Conservation (phyloP, 768 basidiomycete species). For the Crassisporium funariophilum region DNA sequence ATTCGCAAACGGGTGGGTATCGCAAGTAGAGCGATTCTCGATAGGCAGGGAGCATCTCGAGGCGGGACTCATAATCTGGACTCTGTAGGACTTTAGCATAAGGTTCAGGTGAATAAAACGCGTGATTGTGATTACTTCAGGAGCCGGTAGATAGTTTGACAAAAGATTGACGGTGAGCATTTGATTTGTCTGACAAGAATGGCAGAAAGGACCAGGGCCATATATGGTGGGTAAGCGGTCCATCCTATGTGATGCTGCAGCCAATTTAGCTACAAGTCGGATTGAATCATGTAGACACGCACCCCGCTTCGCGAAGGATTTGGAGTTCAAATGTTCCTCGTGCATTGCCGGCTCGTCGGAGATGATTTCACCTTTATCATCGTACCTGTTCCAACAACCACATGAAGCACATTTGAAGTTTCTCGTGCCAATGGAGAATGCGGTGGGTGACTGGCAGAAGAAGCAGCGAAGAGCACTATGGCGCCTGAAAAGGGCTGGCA, state of each 20-base stretch:
- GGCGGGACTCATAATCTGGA: constrained; percentile 66
- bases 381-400: constrained; percentile 74
- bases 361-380: constrained; percentile 71
- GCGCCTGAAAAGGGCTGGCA: constrained; percentile 55
- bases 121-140: constrained; percentile 63
- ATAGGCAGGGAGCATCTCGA: constrained; percentile 71
- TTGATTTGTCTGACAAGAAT: constrained; percentile 91
- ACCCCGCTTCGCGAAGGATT: constrained; percentile 77
- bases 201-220: constrained; percentile 72
- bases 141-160: constrained; percentile 83
- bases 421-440: constrained; percentile 47
- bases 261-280: neutral
- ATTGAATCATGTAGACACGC: constrained; percentile 15
- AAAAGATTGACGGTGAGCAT: constrained; percentile 83
- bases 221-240: constrained; percentile 68
- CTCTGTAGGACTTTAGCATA: constrained; percentile 45
- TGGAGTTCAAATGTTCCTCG: constrained; percentile 68
- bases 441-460: constrained; percentile 61
- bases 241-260: constrained; percentile 65
- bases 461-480: constrained; percentile 59
- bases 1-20: constrained; percentile 84
- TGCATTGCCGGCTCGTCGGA: constrained; percentile 91
- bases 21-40: constrained; percentile 72
- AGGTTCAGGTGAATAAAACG: neutral
- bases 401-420: constrained; percentile 71